A percentile compares a stretch with the other conserved stretches of the same genome.
Conservation (phyloP, 352 stramenopile species). For the Phytophthora ramorum region DNA sequence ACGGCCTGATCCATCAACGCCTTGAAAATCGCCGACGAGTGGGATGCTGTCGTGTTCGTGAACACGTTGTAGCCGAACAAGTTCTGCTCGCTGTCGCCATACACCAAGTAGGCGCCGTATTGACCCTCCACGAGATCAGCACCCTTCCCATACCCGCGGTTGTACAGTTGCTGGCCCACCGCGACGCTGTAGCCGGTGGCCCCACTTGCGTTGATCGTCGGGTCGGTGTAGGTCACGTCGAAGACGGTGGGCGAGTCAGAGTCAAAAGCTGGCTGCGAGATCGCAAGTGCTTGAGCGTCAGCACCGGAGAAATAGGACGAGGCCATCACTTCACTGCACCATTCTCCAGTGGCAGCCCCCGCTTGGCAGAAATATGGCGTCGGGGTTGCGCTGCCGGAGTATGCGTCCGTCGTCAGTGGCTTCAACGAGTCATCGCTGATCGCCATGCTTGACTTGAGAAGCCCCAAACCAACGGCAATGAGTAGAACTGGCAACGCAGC, state of each 20-base stretch:
- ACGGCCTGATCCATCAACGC: conserved; percentile 57
- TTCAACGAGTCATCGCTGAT: conserved; percentile 43
- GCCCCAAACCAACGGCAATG: conserved; percentile 53
- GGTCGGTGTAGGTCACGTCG: conserved; percentile 51
- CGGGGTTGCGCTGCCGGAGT: conserved; percentile 27
- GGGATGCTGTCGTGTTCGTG: conserved; percentile 54
- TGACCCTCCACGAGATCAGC: conserved; percentile 32
- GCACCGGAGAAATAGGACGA: conserved; percentile 35
- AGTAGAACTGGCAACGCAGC: conserved; percentile 51
- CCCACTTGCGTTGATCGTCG: conserved; percentile 45
- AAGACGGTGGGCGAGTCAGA: conserved; percentile 52
- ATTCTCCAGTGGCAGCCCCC: conserved; percentile 9
- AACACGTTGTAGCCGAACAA: conserved; percentile 70
- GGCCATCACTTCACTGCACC: conserved; percentile 40
- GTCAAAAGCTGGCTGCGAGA: conserved; percentile 24
- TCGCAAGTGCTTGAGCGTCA: conserved; percentile 16
- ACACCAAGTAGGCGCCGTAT: conserved; percentile 51
- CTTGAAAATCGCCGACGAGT: conserved; percentile 58
- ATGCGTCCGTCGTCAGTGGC: conserved; percentile 23
- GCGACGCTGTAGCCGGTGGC: conserved; percentile 42
- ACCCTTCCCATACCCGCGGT: conserved; percentile 40
- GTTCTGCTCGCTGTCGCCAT: conserved; percentile 32
- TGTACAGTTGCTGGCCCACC: conserved; percentile 48
- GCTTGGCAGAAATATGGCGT: conserved; percentile 45
- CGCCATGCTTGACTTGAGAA: conserved; percentile 46